Evolutionary conservation across 768 basidiomycete species (phyloP).

Genomic region (Fistulinella prunicolor): DNA sequence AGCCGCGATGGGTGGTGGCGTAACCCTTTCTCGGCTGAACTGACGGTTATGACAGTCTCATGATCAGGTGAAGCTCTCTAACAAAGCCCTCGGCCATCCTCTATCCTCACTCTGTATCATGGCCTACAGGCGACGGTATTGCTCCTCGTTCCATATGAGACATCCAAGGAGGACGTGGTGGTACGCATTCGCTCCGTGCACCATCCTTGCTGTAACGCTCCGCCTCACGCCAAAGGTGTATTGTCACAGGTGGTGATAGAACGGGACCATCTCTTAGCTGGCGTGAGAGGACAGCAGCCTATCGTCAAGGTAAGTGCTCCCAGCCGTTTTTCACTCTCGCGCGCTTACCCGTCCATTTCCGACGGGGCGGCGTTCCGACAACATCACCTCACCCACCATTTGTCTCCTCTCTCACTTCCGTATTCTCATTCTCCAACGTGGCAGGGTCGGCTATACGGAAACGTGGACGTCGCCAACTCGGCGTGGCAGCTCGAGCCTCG

Average conservation of each 20-base stretch:
- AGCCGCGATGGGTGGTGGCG: slow-evolving; percentile 22
- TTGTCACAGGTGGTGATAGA: slow-evolving; percentile 64
- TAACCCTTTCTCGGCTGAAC: slow-evolving; percentile 16
- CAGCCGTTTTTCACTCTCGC: slow-evolving; percentile 3
- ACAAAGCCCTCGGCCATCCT: slow-evolving; percentile 7
- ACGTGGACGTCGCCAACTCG: slow-evolving; percentile 61
- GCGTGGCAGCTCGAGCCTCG: slow-evolving; percentile 82
- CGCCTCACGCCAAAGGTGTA: neutral
- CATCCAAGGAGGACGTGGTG: slow-evolving; percentile 66
- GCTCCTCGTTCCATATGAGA: slow-evolving; percentile 68
- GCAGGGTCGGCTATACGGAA: slow-evolving; percentile 73
- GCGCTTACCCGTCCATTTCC: neutral
- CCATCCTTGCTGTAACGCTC: neutral
- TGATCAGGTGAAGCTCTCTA: slow-evolving; percentile 59
- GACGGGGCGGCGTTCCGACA: neutral
- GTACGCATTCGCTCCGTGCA: slow-evolving; percentile 38
- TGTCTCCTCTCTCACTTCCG: neutral
- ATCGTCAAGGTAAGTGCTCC: slow-evolving; percentile 62
- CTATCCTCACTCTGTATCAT: slow-evolving; percentile 18
- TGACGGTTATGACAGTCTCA: slow-evolving; percentile 56
- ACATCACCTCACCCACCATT: neutral
- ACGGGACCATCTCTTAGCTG: slow-evolving; percentile 66
- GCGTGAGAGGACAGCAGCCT: slow-evolving; percentile 65
- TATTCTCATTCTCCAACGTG: neutral
- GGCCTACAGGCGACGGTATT: slow-evolving; percentile 66